Conservation (phyloP, 2,329 filamentous ascomycete species). For the Fusarium kyushuense region DNA sequence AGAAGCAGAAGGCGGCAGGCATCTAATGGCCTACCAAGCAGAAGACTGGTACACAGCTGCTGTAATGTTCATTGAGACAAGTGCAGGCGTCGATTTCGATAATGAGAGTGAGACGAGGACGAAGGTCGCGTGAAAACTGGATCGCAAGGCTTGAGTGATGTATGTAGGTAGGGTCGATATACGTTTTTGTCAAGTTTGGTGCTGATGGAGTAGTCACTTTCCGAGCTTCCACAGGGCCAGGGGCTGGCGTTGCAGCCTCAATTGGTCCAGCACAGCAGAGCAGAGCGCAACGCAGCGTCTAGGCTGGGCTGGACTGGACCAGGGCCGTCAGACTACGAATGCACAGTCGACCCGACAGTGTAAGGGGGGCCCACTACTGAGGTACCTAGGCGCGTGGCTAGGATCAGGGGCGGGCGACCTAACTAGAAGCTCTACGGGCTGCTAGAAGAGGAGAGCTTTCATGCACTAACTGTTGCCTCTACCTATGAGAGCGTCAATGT, state of each 20-base stretch:
- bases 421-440: conserved; percentile 20
- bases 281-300: conserved; percentile 6
- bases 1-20: conserved; percentile 35
- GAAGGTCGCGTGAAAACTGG: conserved; percentile 20
- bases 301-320: background rate
- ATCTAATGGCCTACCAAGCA: conserved; percentile 47
- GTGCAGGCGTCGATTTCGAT: conserved; percentile 19
- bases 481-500: background rate
- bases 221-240: conserved; percentile 42
- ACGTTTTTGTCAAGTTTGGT: conserved; percentile 28
- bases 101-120: conserved; percentile 12
- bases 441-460: conserved; percentile 35
- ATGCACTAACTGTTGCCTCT: conserved; percentile 22
- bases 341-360: conserved; percentile 36
- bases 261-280: conserved; percentile 36
- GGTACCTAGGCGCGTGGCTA: conserved; percentile 39
- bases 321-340: conserved; percentile 34
- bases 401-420: conserved; percentile 38
- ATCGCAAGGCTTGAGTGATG: conserved; percentile 31
- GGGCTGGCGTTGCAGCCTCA: conserved; percentile 41
- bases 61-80: conserved; percentile 43
- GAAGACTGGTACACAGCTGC: conserved; percentile 38
- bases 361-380: conserved; percentile 19
- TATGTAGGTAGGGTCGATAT: conserved; percentile 14
- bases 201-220: conserved; percentile 29